Evolutionary conservation across 768 basidiomycete genomes (phyloP), one percentile per base, ranked within the genome.

Genomic region (Leccinum disarticulatum): DNA sequence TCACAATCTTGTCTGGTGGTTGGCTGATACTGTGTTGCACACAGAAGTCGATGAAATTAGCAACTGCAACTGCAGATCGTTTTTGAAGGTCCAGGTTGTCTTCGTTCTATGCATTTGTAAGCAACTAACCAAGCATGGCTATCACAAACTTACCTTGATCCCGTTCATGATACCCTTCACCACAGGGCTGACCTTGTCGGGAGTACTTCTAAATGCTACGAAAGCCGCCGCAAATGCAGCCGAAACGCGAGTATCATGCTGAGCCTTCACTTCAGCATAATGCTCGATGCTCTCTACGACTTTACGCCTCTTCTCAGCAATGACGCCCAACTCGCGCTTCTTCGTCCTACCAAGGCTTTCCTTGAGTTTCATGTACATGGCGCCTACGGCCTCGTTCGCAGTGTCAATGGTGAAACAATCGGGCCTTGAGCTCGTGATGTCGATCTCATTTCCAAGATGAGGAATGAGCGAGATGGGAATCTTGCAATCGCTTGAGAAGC

Each of bases 121-220:
- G 66, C 61, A 49, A 15, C 38, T 27, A 58, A 9, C 30, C 14
- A 22, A 33, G 7, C 33, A 9, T 52, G 38, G 47, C 17, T n/a
- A 35, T 56, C 52, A 50, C 19, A 7, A 43, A 58, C 83, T 47
- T 55, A 93, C 95, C 85, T 97, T 98, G 79, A 98, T 88, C 25
- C 95, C 93, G 58, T 94, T 96, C 91, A 98, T 98, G 57, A 98
- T 87, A 25, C 92, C 93, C 72, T 95, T 95, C 48, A 99, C 94
- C 52, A 99, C 87, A 0, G 97, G 95, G 66, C 93, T 96, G 62
- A 98, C 87, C 76, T 97, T 98, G 61, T 93, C 86, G 0, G 97
- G 96, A 11, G 93, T 86, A 36, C 85, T 85, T 69, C 84, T 82
- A 63, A 98, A 86, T 8, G 94, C 89, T 13, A 99, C 88, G 64